Percentiles rank a stretch among this genome's conserved stretches.
Evolutionary conservation across 2,329 filamentous ascomycete species (phyloP).

Genomic region (Metarhizium sp.): DNA sequence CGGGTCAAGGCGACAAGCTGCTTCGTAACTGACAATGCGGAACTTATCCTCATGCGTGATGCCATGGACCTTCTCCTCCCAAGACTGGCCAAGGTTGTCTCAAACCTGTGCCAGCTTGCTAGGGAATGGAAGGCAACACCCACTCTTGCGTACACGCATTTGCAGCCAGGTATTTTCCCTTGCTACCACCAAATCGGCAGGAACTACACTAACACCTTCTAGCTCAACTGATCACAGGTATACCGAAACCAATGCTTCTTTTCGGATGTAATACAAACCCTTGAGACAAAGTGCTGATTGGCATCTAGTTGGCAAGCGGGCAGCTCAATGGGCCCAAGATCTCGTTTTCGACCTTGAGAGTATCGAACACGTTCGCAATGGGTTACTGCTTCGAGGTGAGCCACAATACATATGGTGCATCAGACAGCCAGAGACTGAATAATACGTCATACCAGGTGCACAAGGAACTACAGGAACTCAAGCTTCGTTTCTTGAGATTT

Average conservation of each 20-base stretch:
- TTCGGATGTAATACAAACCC: too few species aligned
- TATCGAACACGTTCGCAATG: conserved; percentile 58
- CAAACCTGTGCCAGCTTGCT: conserved; percentile 65
- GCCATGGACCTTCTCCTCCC: conserved; percentile 67
- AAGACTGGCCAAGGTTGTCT: conserved; percentile 71
- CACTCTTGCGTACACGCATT: neutral
- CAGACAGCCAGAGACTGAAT: too few species aligned
- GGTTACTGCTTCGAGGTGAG: conserved; percentile 67
- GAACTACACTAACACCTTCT: too few species aligned
- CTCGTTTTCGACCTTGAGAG: conserved; percentile 59
- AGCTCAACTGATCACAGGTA: too few species aligned
- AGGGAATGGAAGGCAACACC: conserved; percentile 53
- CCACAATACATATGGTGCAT: conserved; percentile 12
- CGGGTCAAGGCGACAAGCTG: neutral
- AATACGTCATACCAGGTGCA: too few species aligned
- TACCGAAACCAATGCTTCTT: too few species aligned
- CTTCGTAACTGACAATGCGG: conserved; percentile 61
- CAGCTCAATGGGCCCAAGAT: conserved; percentile 61
- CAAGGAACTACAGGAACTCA: conserved; percentile 62
- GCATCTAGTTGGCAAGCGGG: conserved; percentile 2
- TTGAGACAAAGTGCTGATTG: too few species aligned
- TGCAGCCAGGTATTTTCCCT: too few species aligned
- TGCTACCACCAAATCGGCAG: too few species aligned
- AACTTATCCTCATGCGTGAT: conserved; percentile 56
- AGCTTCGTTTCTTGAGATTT: conserved; percentile 52